Evolutionary conservation across 176 grass and related monocot genomes (phyloP).

Genomic region (Metroxylon sagu): DNA sequence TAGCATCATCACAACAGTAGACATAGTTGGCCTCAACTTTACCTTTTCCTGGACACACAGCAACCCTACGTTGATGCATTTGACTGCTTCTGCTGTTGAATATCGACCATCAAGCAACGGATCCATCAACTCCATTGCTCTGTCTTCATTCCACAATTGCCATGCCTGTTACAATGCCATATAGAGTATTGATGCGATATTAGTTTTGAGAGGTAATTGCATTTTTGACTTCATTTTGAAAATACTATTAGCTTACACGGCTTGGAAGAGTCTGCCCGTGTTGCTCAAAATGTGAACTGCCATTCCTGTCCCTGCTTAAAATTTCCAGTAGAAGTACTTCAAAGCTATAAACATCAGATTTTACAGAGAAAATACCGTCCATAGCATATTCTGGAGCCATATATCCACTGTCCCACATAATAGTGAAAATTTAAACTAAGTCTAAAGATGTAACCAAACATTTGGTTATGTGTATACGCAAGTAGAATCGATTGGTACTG

Average conservation of each 20-base stretch:
- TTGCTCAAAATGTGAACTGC: not conserved
- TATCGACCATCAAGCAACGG: not conserved
- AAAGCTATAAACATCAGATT: conserved; percentile 27
- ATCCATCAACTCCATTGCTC: conserved; percentile 1
- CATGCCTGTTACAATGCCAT: conserved; percentile 6
- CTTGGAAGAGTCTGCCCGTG: too few species aligned
- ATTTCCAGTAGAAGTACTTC: conserved; percentile 29
- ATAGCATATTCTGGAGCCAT: conserved; percentile 29
- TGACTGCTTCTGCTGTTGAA: conserved; percentile 17
- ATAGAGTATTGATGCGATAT: too few species aligned
- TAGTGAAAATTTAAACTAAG: too few species aligned
- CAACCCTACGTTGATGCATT: conserved; percentile 23
- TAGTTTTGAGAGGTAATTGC: not conserved
- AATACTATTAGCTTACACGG: too few species aligned
- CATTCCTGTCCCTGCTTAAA: conserved; percentile 13
- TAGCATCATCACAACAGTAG: conserved; percentile 22
- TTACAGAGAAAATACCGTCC: conserved; percentile 22
- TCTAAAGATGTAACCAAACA: too few species aligned
- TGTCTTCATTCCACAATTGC: conserved; percentile 23
- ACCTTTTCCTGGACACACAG: conserved; percentile 25
- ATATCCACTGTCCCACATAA: not conserved
- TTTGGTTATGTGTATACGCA: too few species aligned
- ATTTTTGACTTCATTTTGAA: conserved; percentile 7
- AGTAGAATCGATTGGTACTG: too few species aligned
- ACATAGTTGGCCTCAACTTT: conserved; percentile 3